Conservation (phyloP, 768 basidiomycete genomes). For the Leccinum uliginosum region DNA sequence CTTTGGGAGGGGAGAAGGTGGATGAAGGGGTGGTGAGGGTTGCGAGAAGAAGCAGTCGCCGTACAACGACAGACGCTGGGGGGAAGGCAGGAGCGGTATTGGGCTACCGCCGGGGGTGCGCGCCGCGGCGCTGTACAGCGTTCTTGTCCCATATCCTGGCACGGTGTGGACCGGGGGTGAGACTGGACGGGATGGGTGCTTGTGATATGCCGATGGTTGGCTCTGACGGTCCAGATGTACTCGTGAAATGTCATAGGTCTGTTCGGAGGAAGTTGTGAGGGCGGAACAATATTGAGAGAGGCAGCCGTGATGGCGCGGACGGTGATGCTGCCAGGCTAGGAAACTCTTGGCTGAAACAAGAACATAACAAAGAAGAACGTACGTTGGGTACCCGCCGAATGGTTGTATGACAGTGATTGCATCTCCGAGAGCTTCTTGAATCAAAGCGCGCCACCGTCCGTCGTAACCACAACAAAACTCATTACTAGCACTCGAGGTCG, state of each 20-base stretch:
- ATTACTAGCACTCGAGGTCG: too few species aligned
- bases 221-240: constrained; percentile 11
- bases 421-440: constrained; percentile 12
- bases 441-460: background rate
- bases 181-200: constrained; percentile 20
- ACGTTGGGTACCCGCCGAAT: constrained; percentile 25
- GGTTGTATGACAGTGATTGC: constrained; percentile 28
- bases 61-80: constrained; percentile 21
- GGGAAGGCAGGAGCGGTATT: background rate
- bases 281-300: constrained; percentile 18
- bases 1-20: constrained; percentile 30
- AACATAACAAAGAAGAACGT: background rate
- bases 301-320: constrained; percentile 18
- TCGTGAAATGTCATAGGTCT: constrained; percentile 22
- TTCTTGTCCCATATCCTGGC: constrained; percentile 20
- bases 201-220: constrained; percentile 1
- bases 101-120: constrained; percentile 2
- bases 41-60: constrained; percentile 25
- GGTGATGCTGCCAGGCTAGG: constrained; percentile 18
- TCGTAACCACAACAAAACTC: background rate
- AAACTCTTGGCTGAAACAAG: background rate
- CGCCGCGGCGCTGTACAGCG: constrained; percentile 8
- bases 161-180: constrained; percentile 23
- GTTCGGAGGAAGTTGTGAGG: constrained; percentile 7
- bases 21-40: constrained; percentile 15